phyloP scores from a whole-genome alignment of 148 eudicot species.

The Beta vulgaris region DNA sequence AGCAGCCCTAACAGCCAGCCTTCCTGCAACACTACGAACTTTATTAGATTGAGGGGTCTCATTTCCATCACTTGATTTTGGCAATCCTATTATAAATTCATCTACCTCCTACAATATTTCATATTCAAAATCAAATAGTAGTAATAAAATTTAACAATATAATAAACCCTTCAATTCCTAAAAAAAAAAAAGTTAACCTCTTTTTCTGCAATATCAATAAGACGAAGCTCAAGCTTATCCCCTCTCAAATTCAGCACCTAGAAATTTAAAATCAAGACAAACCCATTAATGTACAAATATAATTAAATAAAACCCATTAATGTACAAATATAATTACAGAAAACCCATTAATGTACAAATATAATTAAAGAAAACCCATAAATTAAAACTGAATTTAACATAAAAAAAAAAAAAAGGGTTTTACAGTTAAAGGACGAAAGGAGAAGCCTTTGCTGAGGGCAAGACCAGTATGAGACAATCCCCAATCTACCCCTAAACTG shows the following conservation, averaged over 20 bases:
- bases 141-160: not conserved
- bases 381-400: not conserved
- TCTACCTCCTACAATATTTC: constrained; percentile 52
- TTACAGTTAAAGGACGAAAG: constrained; percentile 61
- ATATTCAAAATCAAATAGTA: not conserved
- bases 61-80: constrained; percentile 49
- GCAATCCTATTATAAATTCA: constrained; percentile 69
- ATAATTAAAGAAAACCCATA: not conserved
- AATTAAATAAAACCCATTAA: not conserved
- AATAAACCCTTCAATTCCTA: not conserved
- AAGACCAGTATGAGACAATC: constrained; percentile 65
- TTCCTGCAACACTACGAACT: constrained; percentile 71
- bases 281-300: not conserved
- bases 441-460: constrained; percentile 71
- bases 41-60: constrained; percentile 65
- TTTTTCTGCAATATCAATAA: constrained; percentile 42
- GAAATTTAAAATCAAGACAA: not conserved
- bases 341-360: not conserved
- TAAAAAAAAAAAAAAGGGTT: not conserved
- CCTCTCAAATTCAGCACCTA: constrained; percentile 47
- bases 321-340: not conserved
- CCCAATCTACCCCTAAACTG: constrained; percentile 67
- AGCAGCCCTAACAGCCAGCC: constrained; percentile 67
- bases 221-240: constrained; percentile 37
- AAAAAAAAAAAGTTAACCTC: constrained; percentile 27